phyloP scores from a whole-genome alignment of 2,329 filamentous ascomycete genomes.

The Neoscytalidium dimidiatum region DNA sequence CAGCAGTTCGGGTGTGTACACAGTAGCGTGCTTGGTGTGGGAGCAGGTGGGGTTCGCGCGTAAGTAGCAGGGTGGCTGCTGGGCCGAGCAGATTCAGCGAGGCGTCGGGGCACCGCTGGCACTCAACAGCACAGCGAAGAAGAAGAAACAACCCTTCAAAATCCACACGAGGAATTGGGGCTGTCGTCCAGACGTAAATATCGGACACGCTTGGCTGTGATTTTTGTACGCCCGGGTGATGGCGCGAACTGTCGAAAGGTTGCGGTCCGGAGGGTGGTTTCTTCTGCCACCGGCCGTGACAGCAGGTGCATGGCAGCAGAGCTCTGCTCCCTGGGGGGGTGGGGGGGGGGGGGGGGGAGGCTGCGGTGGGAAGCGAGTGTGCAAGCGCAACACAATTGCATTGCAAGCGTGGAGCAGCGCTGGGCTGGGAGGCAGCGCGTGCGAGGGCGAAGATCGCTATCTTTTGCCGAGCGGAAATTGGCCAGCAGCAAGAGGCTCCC shows the following conservation, averaged over 20 bases:
- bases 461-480: conserved; percentile 18
- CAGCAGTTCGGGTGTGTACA: not conserved
- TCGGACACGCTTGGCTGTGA: too few species aligned
- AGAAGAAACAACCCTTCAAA: too few species aligned
- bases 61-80: not conserved
- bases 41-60: conserved; percentile 1
- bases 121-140: not conserved
- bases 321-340: too few species aligned
- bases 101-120: not conserved
- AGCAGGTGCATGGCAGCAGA: too few species aligned
- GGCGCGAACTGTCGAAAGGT: too few species aligned
- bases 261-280: too few species aligned
- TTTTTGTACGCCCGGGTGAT: too few species aligned
- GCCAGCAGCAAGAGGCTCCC: not conserved
- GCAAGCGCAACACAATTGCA: too few species aligned
- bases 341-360: not conserved
- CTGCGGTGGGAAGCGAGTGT: not conserved
- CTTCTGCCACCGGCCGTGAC: too few species aligned
- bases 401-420: not conserved
- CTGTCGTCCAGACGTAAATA: too few species aligned
- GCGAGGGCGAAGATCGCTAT: not conserved
- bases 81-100: not conserved
- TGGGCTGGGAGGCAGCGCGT: not conserved
- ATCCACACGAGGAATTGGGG: too few species aligned
- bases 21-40: not conserved